Percentiles rank a stretch among this genome's conserved stretches.
phyloP scores from a whole-genome alignment of 768 basidiomycete species.

The Fomitopsis serialis region DNA sequence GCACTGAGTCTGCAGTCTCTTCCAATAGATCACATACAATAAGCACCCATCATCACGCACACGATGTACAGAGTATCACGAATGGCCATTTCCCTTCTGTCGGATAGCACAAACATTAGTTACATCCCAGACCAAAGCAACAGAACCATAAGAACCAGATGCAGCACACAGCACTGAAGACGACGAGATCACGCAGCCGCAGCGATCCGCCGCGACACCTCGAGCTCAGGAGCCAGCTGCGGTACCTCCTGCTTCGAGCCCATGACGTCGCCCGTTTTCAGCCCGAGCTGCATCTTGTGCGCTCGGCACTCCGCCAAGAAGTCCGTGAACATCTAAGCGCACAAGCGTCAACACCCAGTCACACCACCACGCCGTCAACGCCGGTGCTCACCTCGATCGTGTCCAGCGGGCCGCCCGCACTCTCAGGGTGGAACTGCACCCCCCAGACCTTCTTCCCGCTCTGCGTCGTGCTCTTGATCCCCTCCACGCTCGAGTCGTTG shows the following conservation, averaged over 20 bases:
- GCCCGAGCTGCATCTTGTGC: conserved; percentile 34
- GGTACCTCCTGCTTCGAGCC: conserved; percentile 18
- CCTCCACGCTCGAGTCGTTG: conserved; percentile 98
- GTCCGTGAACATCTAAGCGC: conserved; percentile 83
- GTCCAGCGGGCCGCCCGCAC: conserved; percentile 95
- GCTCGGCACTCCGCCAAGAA: conserved; percentile 79
- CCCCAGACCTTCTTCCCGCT: conserved; percentile 95
- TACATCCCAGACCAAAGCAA: not conserved
- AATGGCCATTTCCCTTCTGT: too few species aligned
- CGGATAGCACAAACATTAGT: too few species aligned
- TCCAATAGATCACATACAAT: too few species aligned
- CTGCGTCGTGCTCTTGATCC: conserved; percentile 89
- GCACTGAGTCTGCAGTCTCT: too few species aligned
- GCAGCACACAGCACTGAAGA: not conserved
- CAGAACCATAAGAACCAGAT: not conserved
- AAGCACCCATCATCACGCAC: too few species aligned
- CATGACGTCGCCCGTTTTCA: conserved; percentile 12
- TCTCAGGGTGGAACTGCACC: conserved; percentile 99
- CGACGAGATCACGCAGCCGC: conserved; percentile 21
- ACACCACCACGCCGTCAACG: not conserved
- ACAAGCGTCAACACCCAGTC: not conserved
- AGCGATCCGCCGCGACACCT: conserved; percentile 17
- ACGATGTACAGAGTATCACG: too few species aligned
- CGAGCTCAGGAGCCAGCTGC: conserved; percentile 3
- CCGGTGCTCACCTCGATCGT: conserved; percentile 78